phyloP scores from a whole-genome alignment of 257 asterid genomes.

The Solanum dulcamara region DNA sequence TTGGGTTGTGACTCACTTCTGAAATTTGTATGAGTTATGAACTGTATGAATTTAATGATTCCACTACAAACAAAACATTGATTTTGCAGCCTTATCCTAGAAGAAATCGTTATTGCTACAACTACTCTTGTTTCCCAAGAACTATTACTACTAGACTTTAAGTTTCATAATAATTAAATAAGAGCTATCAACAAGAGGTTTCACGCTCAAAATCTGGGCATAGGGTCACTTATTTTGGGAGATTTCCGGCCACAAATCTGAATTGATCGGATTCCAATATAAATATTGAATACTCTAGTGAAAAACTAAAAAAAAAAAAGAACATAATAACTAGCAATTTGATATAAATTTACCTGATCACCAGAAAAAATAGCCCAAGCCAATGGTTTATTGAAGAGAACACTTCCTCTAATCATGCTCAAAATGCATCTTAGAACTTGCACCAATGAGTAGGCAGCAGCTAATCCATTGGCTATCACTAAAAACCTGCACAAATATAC shows the following conservation, averaged over 20 bases:
- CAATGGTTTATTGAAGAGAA: conserved; percentile 82
- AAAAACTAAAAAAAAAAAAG: not conserved
- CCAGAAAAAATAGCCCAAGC: conserved; percentile 98
- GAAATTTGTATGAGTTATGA: not conserved
- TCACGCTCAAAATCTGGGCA: not conserved
- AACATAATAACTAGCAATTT: not conserved
- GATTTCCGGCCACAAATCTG: not conserved
- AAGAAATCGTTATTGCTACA: not conserved
- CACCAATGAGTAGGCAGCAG: conserved; percentile 76
- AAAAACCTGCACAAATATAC: conserved; percentile 51
- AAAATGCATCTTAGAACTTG: conserved; percentile 73
- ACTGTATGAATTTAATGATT: not conserved
- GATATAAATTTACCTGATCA: conserved; percentile 56
- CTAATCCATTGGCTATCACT: conserved; percentile 66
- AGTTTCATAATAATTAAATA: not conserved
- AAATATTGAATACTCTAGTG: not conserved
- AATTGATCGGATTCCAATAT: not conserved
- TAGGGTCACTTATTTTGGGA: not conserved
- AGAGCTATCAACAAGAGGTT: not conserved
- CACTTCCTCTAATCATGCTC: conserved; percentile 69
- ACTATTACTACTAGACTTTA: not conserved
- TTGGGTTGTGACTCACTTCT: not conserved
- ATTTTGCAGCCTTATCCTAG: not conserved
- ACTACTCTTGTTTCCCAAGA: not conserved
- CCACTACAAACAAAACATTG: not conserved